phyloP scores from a whole-genome alignment of 106 monocot genomes.

The Posidonia australis region DNA sequence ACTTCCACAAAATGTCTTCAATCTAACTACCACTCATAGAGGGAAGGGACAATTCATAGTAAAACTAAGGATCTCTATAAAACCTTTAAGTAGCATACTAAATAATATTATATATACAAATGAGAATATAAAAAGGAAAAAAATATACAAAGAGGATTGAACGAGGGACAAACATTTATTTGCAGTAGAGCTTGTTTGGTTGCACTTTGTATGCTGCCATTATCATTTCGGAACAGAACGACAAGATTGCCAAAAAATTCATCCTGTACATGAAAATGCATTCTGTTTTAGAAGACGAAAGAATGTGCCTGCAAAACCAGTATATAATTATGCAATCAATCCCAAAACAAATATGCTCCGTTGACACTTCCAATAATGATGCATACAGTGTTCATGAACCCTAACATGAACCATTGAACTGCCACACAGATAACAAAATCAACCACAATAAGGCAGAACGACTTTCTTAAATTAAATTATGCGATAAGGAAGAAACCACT shows the following conservation, averaged over 20 bases:
- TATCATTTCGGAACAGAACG: slow-evolving; percentile 35
- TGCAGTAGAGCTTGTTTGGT: slow-evolving; percentile 43
- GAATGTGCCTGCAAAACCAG: not conserved
- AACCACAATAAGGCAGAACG: not conserved
- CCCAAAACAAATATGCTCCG: not conserved
- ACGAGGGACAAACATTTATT: slow-evolving; percentile 43
- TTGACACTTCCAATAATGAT: too few species aligned
- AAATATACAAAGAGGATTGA: not conserved
- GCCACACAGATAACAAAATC: not conserved
- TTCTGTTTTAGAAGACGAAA: not conserved
- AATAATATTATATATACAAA: too few species aligned
- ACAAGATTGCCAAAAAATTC: slow-evolving; percentile 47
- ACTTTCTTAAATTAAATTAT: not conserved
- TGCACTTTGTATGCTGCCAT: slow-evolving; percentile 47
- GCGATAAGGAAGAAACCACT: too few species aligned
- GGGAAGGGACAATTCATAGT: too few species aligned
- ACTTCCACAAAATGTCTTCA: too few species aligned
- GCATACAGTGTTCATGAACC: too few species aligned
- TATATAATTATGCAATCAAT: not conserved
- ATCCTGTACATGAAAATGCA: slow-evolving; percentile 37
- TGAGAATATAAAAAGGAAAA: too few species aligned
- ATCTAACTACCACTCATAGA: too few species aligned
- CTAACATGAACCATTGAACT: too few species aligned
- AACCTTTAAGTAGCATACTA: too few species aligned
- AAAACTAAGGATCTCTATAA: too few species aligned